Evolutionary conservation across 176 grass and related monocot species (phyloP).

Genomic region (Avena atlantica): DNA sequence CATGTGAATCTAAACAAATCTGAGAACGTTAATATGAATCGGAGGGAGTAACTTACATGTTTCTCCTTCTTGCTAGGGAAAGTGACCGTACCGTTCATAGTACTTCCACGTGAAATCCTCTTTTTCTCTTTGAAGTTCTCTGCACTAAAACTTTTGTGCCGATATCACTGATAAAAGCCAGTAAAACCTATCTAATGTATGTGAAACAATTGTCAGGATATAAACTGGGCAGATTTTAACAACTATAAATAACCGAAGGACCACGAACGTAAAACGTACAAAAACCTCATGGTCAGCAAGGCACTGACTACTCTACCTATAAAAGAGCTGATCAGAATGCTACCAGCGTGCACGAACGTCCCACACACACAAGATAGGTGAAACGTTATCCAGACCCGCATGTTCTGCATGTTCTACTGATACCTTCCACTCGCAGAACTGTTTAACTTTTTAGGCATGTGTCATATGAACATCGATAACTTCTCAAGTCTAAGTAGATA

Average conservation of each 20-base stretch:
- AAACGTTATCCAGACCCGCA: accelerated
- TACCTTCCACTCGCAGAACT: background rate
- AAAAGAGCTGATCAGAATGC: background rate
- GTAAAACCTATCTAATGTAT: too few species aligned
- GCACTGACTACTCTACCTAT: background rate
- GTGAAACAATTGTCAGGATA: too few species aligned
- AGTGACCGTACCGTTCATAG: too few species aligned
- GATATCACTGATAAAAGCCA: too few species aligned
- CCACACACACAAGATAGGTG: background rate
- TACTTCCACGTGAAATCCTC: too few species aligned
- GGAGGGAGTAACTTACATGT: too few species aligned
- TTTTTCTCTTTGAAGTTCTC: too few species aligned
- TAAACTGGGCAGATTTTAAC: background rate
- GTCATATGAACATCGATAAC: background rate
- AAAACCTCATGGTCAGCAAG: background rate
- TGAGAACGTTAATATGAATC: too few species aligned
- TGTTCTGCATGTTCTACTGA: background rate
- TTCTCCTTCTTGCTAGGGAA: too few species aligned
- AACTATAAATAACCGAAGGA: background rate
- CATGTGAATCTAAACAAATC: too few species aligned
- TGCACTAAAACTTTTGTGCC: too few species aligned
- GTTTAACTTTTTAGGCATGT: background rate
- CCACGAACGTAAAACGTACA: too few species aligned
- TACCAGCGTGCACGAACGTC: background rate
- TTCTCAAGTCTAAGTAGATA: background rate